phyloP scores from a whole-genome alignment of 352 stramenopile species.

The Phytophthora citricola region DNA sequence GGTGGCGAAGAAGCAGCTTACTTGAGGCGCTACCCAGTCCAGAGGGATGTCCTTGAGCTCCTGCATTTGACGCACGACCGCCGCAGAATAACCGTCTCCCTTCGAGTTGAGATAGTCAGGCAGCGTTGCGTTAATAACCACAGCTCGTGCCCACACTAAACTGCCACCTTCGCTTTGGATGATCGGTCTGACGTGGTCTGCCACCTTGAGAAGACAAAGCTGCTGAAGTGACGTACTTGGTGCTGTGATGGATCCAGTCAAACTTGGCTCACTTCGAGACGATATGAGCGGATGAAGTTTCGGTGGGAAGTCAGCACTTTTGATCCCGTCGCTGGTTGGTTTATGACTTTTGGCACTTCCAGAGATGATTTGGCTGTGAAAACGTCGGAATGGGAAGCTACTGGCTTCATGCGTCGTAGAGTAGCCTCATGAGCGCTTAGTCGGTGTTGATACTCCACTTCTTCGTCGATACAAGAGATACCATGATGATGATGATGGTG shows the following conservation, averaged over 20 bases:
- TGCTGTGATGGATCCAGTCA: constrained; percentile 29
- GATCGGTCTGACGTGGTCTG: constrained; percentile 50
- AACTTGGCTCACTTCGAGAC: constrained; percentile 47
- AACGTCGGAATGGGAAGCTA: constrained; percentile 37
- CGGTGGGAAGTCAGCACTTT: not conserved
- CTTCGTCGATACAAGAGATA: constrained; percentile 18
- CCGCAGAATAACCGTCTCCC: constrained; percentile 28
- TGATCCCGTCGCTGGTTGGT: not conserved
- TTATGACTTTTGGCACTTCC: not conserved
- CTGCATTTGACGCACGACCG: constrained; percentile 51
- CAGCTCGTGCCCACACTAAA: constrained; percentile 71
- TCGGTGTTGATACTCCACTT: constrained; percentile 33
- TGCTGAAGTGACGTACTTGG: constrained; percentile 46
- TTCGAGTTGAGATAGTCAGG: constrained; percentile 11
- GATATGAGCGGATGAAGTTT: constrained; percentile 23
- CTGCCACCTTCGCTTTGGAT: constrained; percentile 59
- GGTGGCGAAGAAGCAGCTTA: constrained; percentile 84
- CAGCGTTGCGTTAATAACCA: constrained; percentile 51
- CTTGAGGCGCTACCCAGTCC: constrained; percentile 67
- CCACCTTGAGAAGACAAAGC: constrained; percentile 61
- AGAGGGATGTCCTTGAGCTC: constrained; percentile 53
- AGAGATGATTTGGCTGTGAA: constrained; percentile 37
- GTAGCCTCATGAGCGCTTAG: constrained; percentile 23
- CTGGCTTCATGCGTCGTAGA: constrained; percentile 34
- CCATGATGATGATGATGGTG: constrained; percentile 36